Conservation (phyloP, 2,329 filamentous ascomycete genomes). For the Curvularia spicifera region DNA sequence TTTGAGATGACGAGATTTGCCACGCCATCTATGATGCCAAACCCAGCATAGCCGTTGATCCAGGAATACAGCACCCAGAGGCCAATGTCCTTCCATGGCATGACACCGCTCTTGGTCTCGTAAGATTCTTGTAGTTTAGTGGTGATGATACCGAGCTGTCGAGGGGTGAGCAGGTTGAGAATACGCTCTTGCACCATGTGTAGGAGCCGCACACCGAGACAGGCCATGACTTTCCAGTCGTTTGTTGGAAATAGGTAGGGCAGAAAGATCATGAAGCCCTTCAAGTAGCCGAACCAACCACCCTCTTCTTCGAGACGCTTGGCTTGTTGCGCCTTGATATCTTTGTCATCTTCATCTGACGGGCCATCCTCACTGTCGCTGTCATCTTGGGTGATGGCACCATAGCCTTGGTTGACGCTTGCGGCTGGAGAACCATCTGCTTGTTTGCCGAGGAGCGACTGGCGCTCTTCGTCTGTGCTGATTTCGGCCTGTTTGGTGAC, state of each 20-base stretch:
- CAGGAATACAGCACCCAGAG: slow-evolving; percentile 58
- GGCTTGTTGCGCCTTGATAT: slow-evolving; percentile 59
- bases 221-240: slow-evolving; percentile 69
- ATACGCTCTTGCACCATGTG: slow-evolving; percentile 74
- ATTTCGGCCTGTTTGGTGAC: slow-evolving; percentile 39
- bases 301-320: slow-evolving; percentile 76
- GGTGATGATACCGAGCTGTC: slow-evolving; percentile 80
- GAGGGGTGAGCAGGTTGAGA: slow-evolving; percentile 78
- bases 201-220: slow-evolving; percentile 68
- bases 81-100: slow-evolving; percentile 62
- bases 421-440: slow-evolving; percentile 44
- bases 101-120: slow-evolving; percentile 48
- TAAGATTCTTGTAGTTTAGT: slow-evolving; percentile 62
- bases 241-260: slow-evolving; percentile 80
- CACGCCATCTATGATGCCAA: slow-evolving; percentile 58
- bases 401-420: slow-evolving; percentile 46
- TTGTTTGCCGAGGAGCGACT: slow-evolving; percentile 62
- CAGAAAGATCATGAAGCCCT: slow-evolving; percentile 75
- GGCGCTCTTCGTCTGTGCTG: slow-evolving; percentile 62
- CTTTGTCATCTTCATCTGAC: slow-evolving; percentile 59
- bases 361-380: slow-evolving; percentile 55
- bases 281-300: slow-evolving; percentile 78
- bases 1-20: slow-evolving; percentile 64
- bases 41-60: slow-evolving; percentile 59
- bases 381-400: slow-evolving; percentile 39